phyloP scores from a whole-genome alignment of 208 protist species.

The Naegleria gruberi region DNA sequence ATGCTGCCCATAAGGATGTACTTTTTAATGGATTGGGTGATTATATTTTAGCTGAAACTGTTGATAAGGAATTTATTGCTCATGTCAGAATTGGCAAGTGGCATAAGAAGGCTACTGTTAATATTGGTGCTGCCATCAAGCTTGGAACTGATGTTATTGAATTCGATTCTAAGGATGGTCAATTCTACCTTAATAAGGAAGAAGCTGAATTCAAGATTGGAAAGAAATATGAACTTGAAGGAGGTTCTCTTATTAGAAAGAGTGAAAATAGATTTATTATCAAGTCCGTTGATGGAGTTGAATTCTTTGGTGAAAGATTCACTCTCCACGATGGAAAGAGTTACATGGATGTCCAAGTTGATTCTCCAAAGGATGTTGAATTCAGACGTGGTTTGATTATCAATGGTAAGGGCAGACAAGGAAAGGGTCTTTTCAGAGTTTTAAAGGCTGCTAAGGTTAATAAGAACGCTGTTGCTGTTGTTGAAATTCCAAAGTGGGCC shows the following conservation, averaged over 20 bases:
- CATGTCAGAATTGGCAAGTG: neutral
- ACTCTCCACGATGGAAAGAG: neutral
- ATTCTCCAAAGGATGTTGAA: neutral
- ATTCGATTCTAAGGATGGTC: neutral
- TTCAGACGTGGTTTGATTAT: neutral
- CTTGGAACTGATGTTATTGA: neutral
- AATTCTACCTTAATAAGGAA: neutral
- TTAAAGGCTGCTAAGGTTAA: neutral
- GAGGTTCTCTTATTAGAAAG: neutral
- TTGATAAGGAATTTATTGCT: neutral
- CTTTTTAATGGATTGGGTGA: neutral
- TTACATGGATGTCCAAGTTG: neutral
- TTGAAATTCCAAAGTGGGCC: neutral
- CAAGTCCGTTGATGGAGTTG: neutral
- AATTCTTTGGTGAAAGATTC: neutral
- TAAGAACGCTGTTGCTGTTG: no score
- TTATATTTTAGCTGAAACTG: neutral
- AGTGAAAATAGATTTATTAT: neutral
- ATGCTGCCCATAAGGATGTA: no score
- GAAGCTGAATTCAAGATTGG: neutral
- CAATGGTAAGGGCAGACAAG: neutral
- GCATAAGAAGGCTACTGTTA: neutral
- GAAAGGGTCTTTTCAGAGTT: neutral
- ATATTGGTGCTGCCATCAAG: neutral
- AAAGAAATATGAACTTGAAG: neutral